Base-by-base conservation (phyloP, 2,329 filamentous ascomycete genomes). In the Diplocarpon mali region DNA sequence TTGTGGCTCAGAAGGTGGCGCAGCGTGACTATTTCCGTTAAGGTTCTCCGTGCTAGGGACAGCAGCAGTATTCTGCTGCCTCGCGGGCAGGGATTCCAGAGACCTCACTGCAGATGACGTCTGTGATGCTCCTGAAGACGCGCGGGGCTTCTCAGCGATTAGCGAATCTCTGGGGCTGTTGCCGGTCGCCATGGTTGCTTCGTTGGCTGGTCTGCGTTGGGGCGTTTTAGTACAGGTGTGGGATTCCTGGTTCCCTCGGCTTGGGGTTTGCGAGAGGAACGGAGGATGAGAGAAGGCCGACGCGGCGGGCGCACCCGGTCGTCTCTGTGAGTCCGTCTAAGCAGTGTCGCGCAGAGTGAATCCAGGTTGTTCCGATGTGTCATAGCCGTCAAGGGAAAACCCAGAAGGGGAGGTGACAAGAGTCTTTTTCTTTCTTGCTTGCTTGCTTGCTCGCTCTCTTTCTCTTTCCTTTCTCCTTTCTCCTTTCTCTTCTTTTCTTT, bases 1-100 rank as follows among this genome's bases (percentile, higher is more conserved):
- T 31, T 53, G 52, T 51, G 54, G 50, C 44, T 57, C 52, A 36
- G 55, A 45, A 27, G 47, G 58, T 55, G 59, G 59, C 51, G 59
- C 58, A 53, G 55, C 50, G 32, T 46, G 40, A 7, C 54, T 57
- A 50, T 60, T 60, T 16, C 47, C 43, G 39, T 48, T 54, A 31
- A 60, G 50, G 35, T 51, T 57, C 44, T 60, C 57, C 27, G 46
- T 53, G 42, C 53, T 59, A 31, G 55, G 48, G 30, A 56, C 42
- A 7, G 52, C 39, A 8, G 34, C 35, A 36, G 49, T 51, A 41
- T 51, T 53, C 53, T 59, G 57, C 17, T 49, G 47, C 32, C 39
- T 49, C 3, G 41, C 39, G 7, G 57, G 55, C 14, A 45, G 49
- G 13, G 53, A 52, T 31, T 57, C 51, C 15, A 55, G 56, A 15